These are phyloP conservation scores for Cystobasidium onofrii DNA, from an alignment of 768 basidiomycete species.

Conservation along the genomic window DNA sequence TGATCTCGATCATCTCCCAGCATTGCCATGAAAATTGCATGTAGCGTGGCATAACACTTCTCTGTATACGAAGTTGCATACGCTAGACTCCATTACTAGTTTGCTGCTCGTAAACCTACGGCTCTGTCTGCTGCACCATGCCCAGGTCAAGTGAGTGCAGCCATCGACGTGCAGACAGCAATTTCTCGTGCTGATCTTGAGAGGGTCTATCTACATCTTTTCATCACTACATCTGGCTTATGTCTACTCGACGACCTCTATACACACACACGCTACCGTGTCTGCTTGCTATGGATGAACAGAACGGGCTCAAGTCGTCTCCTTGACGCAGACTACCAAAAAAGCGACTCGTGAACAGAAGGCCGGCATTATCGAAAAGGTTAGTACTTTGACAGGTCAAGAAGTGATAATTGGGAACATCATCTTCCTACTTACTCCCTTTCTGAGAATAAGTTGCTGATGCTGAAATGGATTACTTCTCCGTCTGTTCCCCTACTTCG, in stretches of 20 bases:
- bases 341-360: conserved; percentile 83
- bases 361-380: conserved; percentile 59
- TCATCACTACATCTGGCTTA: not conserved
- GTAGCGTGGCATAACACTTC: too few relatives aligned
- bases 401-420: too few relatives aligned
- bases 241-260: not conserved
- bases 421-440: too few relatives aligned
- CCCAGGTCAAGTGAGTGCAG: conserved; percentile 32
- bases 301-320: conserved; percentile 54
- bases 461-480: too few relatives aligned
- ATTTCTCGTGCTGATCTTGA: not conserved
- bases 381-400: too few relatives aligned
- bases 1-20: not conserved
- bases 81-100: not conserved
- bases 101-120: not conserved
- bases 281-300: conserved; percentile 35
- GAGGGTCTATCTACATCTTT: not conserved
- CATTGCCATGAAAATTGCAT: not conserved
- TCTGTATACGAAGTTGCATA: not conserved
- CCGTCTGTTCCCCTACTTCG: not conserved
- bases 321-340: conserved; percentile 86
- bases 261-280: not conserved
- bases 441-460: too few relatives aligned
- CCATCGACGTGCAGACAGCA: not conserved
- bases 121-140: conserved; percentile 7